Percentiles rank a stretch among this genome's conserved stretches.
These are phyloP conservation scores for Phytophthora pseudosyringae DNA, from an alignment of 352 stramenopile species.

Conservation along the genomic window DNA sequence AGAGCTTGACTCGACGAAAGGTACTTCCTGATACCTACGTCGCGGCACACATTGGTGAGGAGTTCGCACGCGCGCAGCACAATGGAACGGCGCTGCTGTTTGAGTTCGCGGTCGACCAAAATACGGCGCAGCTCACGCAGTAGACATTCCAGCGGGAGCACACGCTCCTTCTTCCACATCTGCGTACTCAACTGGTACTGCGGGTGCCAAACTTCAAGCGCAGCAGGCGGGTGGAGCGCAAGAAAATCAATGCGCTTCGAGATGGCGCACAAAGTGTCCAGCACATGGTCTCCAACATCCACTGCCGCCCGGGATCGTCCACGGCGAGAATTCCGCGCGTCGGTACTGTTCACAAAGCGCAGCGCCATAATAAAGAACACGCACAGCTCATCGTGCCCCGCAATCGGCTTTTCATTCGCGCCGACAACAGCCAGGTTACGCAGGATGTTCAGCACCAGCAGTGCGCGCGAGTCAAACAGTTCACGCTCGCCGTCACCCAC, in stretches of 20 bases:
- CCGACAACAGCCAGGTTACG: slow-evolving; percentile 78
- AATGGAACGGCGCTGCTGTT: slow-evolving; percentile 55
- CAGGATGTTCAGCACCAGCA: slow-evolving; percentile 80
- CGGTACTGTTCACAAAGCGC: slow-evolving; percentile 46
- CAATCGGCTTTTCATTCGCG: slow-evolving; percentile 72
- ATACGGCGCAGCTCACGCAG: slow-evolving; percentile 59
- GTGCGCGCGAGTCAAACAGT: slow-evolving; percentile 55
- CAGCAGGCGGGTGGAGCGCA: slow-evolving; percentile 55
- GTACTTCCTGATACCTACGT: slow-evolving; percentile 51
- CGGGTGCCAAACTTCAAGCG: slow-evolving; percentile 65
- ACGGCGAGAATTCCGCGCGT: slow-evolving; percentile 24
- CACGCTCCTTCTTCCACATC: slow-evolving; percentile 64
- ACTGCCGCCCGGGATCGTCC: slow-evolving; percentile 34
- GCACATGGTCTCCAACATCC: slow-evolving; percentile 73
- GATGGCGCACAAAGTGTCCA: slow-evolving; percentile 79
- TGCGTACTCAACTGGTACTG: slow-evolving; percentile 66
- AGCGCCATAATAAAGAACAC: slow-evolving; percentile 70
- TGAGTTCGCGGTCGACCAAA: slow-evolving; percentile 40
- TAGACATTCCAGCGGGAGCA: slow-evolving; percentile 70
- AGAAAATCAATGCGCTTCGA: slow-evolving; percentile 78
- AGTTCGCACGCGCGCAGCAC: slow-evolving; percentile 70
- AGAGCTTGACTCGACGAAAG: slow-evolving; percentile 55
- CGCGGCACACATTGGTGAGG: slow-evolving; percentile 63
- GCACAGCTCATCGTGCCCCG: slow-evolving; percentile 68
- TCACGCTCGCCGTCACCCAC: slow-evolving; percentile 54